Percentiles rank a stretch among this genome's conserved stretches.
Evolutionary conservation across 2,329 filamentous ascomycete genomes (phyloP).

Genomic region (Pseudogymnoascus sp.): DNA sequence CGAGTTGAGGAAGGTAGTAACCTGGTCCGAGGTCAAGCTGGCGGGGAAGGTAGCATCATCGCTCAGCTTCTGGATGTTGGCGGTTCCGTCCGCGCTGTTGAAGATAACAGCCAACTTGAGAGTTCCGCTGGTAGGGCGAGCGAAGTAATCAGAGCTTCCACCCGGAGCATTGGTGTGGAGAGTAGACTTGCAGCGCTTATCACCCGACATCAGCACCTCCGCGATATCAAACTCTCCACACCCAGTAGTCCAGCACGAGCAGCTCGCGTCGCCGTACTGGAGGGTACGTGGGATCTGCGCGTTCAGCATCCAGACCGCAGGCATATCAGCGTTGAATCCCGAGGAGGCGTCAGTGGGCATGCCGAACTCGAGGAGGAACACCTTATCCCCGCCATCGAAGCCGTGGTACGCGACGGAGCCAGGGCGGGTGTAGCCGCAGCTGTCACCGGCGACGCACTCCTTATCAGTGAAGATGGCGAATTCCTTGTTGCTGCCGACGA

Average conservation of each 20-base stretch:
- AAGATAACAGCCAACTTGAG: constrained; percentile 61
- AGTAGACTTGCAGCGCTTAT: constrained; percentile 60
- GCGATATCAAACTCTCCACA: constrained; percentile 73
- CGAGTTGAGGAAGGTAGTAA: constrained; percentile 17
- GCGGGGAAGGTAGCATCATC: constrained; percentile 34
- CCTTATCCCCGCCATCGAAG: constrained; percentile 60
- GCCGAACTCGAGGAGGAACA: constrained; percentile 65
- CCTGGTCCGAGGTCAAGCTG: constrained; percentile 33
- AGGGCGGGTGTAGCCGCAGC: constrained; percentile 41
- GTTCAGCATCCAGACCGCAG: constrained; percentile 70
- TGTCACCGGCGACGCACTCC: constrained; percentile 36
- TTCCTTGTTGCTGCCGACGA: constrained; percentile 42
- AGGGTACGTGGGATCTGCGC: constrained; percentile 60
- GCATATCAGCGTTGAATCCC: constrained; percentile 56
- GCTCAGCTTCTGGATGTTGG: constrained; percentile 49
- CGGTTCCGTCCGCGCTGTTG: constrained; percentile 40
- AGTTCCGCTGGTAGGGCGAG: constrained; percentile 49
- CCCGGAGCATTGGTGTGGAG: constrained; percentile 56
- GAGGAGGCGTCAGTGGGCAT: constrained; percentile 56
- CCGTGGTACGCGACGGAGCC: constrained; percentile 51
- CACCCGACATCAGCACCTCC: constrained; percentile 59
- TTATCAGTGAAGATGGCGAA: constrained; percentile 43
- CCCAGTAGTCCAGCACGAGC: constrained; percentile 69
- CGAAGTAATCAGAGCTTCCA: constrained; percentile 65
- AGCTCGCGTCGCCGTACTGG: constrained; percentile 55